Evolutionary conservation across 1,139 yeast genomes (phyloP).

Genomic region (Kluyveromyces sp.): DNA sequence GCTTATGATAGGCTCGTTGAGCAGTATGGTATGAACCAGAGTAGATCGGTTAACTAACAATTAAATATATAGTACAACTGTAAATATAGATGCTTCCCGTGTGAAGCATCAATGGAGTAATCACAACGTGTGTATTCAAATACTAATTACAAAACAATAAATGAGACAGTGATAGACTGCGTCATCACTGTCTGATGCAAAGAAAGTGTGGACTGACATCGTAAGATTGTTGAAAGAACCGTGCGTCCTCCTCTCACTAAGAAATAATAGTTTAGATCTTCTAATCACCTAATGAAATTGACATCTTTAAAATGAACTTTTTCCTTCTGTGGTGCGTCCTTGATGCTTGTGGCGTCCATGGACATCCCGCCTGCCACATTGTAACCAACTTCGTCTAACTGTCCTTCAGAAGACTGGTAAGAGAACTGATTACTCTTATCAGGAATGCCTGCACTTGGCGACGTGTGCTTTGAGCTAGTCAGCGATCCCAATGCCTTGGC

Average conservation of each 20-base stretch:
- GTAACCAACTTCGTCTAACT: constrained; percentile 10
- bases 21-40: too few species aligned
- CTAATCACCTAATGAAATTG: constrained; percentile 3
- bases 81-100: too few species aligned
- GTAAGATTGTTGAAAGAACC: too few species aligned
- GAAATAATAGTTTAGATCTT: too few species aligned
- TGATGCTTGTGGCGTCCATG: constrained; percentile 6
- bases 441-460: constrained; percentile 4
- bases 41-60: too few species aligned
- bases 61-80: too few species aligned
- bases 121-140: neutral
- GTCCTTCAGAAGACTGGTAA: constrained; percentile 8
- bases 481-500: constrained; percentile 11
- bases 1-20: too few species aligned
- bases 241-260: too few species aligned
- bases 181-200: neutral
- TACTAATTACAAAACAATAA: neutral
- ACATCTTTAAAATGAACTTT: constrained; percentile 19
- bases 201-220: neutral
- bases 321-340: constrained; percentile 3
- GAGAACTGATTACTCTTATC: constrained; percentile 15
- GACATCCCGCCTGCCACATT: constrained; percentile 9
- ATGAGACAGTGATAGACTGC: neutral
- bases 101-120: neutral
- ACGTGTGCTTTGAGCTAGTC: constrained; percentile 6